Percentiles rank a stretch among this genome's conserved stretches.
phyloP scores from a whole-genome alignment of 176 grass and related monocot species.

The Aegilops tauschii region DNA sequence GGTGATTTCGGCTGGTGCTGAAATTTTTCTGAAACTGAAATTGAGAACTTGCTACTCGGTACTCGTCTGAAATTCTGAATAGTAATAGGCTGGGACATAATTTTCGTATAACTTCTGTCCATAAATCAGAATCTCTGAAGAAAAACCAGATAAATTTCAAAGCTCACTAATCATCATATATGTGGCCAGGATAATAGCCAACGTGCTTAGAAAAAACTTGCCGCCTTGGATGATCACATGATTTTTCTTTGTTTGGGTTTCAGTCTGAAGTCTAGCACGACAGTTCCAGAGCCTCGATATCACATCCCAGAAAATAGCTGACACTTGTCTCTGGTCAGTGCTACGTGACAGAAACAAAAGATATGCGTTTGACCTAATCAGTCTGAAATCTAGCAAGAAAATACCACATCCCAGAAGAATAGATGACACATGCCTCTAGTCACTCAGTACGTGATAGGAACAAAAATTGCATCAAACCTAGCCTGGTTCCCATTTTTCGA shows the following conservation, averaged over 20 bases:
- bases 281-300: not conserved
- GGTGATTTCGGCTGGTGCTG: too few species aligned
- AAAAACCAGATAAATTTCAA: constrained; percentile 13
- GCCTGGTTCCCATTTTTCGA: not conserved
- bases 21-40: too few species aligned
- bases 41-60: not conserved
- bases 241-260: not conserved
- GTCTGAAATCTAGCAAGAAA: not conserved
- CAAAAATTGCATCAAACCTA: not conserved
- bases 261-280: not conserved
- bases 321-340: not conserved
- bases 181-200: not conserved
- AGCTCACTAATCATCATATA: not conserved
- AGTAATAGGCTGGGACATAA: not conserved
- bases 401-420: not conserved
- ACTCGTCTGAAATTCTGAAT: not conserved
- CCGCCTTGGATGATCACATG: not conserved
- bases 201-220: too few species aligned
- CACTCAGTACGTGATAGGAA: not conserved
- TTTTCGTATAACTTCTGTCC: not conserved
- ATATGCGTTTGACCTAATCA: not conserved
- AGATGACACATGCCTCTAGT: not conserved
- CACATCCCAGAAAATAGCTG: not conserved
- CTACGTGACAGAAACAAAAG: not conserved
- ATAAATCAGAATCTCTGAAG: not conserved